Evolutionary conservation across 257 asterid species (phyloP), one percentile per base, ranked within the genome.

Genomic region (Capsicum pubescens): DNA sequence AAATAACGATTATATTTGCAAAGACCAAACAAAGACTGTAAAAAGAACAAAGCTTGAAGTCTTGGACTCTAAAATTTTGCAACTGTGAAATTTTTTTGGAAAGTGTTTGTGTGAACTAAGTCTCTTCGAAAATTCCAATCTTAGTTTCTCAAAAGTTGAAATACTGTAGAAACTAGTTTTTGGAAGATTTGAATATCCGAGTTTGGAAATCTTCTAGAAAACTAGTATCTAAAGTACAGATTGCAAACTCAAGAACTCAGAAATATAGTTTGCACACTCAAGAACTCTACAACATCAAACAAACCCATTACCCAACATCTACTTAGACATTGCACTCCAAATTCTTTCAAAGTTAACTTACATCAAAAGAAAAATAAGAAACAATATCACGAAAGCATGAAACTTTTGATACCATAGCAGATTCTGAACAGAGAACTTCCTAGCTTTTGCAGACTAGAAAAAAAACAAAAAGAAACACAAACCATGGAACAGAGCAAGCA

Each of bases 381-480:
- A 68, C 32, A 69, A 42, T 42, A 67, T 8, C 7, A 50, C 21
- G 6, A 8, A 69, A 69, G 54, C 32, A 69, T 39, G 54, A 68
- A 68, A 36, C 39, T 7, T 36, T 8, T 8, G 14, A 68, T 14
- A 8, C 12, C 21, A 1, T 32, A 67, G 21, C 76, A 13, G 21
- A 39, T 67, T 67, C 76, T 67, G 76, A 15, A 15, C 52, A 67
- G 76, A 67, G 21, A 36, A 7, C 72, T 32, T 64, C 76, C 52
- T 36, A 7, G 17, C 7, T 35, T 36, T 68, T 35, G 50, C 6
- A 1, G 48, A 35, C 9, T 8, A 14, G 19, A 14, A 14, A 68
- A 8, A 14, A 5, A 36, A 39, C 42, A 26, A 36, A 67, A 36
- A 1, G 10, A 9, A 61, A 21, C n/a, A 14, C 44, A 67, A 14